Evolutionary conservation across 176 grass and related monocot genomes (phyloP).

Genomic region (Phoenix dactylifera): DNA sequence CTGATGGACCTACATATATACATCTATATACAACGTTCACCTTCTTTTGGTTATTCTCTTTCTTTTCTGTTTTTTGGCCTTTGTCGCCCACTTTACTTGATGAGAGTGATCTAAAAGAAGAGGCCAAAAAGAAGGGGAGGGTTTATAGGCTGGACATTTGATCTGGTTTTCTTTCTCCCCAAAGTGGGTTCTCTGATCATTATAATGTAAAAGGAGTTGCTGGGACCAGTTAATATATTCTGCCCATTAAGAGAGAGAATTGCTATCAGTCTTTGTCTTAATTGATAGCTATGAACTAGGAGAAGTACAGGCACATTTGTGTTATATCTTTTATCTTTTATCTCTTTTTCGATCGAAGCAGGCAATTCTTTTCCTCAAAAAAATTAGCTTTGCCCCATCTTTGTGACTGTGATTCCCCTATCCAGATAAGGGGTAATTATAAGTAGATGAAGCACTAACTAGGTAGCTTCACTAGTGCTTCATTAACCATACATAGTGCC

Average conservation of each 20-base stretch:
- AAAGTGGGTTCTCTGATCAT: constrained; percentile 11
- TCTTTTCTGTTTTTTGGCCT: background rate
- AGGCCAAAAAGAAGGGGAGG: constrained; percentile 19
- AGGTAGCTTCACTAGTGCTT: background rate
- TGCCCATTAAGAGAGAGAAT: no score
- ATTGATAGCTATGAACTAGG: no score
- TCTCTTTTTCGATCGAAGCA: no score
- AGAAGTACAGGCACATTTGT: no score
- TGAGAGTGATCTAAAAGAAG: constrained; percentile 26
- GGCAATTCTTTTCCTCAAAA: no score
- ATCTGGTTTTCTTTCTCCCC: background rate
- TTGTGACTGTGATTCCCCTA: no score
- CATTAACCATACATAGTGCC: constrained; percentile 19
- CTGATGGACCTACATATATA: constrained; percentile 28
- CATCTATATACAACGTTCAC: constrained; percentile 11
- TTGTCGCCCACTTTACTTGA: background rate
- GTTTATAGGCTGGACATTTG: background rate
- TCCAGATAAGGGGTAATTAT: background rate
- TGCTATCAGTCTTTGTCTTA: no score
- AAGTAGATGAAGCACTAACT: background rate
- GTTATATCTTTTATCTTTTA: no score
- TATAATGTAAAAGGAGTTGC: background rate
- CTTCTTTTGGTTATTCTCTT: constrained; percentile 27
- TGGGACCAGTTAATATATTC: background rate
- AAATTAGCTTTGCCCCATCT: no score